These are phyloP conservation scores for Mediolabrus comicus DNA, from an alignment of 108 stramenopile genomes.

Conservation along the genomic window DNA sequence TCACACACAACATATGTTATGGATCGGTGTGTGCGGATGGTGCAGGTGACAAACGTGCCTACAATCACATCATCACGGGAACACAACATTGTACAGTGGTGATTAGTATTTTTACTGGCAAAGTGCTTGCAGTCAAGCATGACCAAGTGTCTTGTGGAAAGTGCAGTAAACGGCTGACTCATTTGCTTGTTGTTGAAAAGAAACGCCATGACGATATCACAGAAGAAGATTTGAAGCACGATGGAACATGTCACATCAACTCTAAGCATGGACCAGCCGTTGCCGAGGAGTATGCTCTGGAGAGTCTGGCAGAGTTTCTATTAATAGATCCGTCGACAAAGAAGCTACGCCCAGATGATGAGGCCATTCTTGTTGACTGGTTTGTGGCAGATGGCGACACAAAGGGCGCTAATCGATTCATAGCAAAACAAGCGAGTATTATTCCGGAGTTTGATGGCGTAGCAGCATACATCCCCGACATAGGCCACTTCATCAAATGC, in stretches of 20 bases:
- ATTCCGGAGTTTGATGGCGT: background rate
- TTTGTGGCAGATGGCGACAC: slow-evolving; percentile 10
- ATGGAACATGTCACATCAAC: background rate
- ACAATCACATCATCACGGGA: background rate
- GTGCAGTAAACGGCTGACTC: background rate
- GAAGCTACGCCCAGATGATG: slow-evolving; percentile 2
- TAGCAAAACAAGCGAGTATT: background rate
- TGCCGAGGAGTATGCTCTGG: slow-evolving; percentile 9
- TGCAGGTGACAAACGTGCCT: background rate
- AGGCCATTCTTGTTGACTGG: slow-evolving; percentile 2
- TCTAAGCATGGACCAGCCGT: slow-evolving; percentile 5
- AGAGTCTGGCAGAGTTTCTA: background rate
- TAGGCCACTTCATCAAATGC: slow-evolving; percentile 19
- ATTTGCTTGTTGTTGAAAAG: background rate
- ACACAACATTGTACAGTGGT: background rate
- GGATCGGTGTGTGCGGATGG: background rate
- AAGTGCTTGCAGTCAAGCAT: background rate
- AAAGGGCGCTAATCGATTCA: slow-evolving; percentile 5
- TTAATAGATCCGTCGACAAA: background rate
- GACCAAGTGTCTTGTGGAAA: background rate
- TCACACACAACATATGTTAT: background rate
- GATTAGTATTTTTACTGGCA: background rate
- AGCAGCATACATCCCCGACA: background rate
- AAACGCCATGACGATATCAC: background rate
- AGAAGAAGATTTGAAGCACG: background rate